phyloP scores from a whole-genome alignment of 495 filamentous ascomycete species.

The Penicillium egyptiacum region DNA sequence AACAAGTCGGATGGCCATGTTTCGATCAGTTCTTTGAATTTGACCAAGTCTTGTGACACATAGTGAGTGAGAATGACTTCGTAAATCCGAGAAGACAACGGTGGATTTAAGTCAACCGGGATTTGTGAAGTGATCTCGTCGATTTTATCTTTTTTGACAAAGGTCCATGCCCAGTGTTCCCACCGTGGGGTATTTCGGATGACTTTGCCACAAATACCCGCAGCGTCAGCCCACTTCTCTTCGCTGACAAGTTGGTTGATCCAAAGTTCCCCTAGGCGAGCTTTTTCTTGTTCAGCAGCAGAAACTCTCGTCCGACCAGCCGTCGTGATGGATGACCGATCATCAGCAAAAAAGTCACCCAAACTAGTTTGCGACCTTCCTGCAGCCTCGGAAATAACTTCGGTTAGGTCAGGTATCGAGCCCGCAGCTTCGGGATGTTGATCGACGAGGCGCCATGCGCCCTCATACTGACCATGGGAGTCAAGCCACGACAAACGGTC shows the following conservation, averaged over 20 bases:
- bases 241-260: conserved; percentile 74
- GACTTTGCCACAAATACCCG: conserved; percentile 75
- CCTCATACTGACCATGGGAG: conserved; percentile 71
- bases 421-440: conserved; percentile 64
- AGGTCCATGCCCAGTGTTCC: conserved; percentile 93
- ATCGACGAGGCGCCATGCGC: conserved; percentile 86
- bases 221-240: conserved; percentile 74
- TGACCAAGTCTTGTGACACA: conserved; percentile 63
- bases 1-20: conserved; percentile 85
- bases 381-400: conserved; percentile 58
- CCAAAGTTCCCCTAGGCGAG: conserved; percentile 90
- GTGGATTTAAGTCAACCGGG: conserved; percentile 72
- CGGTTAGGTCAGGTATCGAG: conserved; percentile 36
- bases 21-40: conserved; percentile 76
- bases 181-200: conserved; percentile 74
- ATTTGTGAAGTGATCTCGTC: conserved; percentile 87
- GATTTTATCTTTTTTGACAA: conserved; percentile 78
- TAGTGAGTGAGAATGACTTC: conserved; percentile 86
- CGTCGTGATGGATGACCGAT: conserved; percentile 60
- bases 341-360: conserved; percentile 80
- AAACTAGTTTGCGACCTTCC: conserved; percentile 53
- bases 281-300: conserved; percentile 83
- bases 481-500: conserved; percentile 87
- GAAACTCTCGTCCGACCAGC: conserved; percentile 47
- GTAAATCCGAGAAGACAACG: conserved; percentile 79